phyloP scores from a whole-genome alignment of 495 filamentous ascomycete genomes.

The Talaromyces nanjingensis region DNA sequence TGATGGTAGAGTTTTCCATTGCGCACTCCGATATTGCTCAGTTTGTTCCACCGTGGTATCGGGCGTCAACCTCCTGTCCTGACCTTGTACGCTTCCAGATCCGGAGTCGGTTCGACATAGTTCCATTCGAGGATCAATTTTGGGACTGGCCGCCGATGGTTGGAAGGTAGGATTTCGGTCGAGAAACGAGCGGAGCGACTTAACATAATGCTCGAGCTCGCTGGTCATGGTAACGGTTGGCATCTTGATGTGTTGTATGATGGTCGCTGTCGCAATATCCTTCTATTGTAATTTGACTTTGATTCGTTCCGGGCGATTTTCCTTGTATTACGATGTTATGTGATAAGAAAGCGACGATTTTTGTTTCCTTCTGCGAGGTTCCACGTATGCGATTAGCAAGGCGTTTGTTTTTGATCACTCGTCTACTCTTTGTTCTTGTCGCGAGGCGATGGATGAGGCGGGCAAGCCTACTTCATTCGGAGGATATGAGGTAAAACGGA shows the following conservation, averaged over 20 bases:
- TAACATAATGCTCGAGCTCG: constrained; percentile 25
- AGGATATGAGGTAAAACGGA: background rate
- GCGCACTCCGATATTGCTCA: background rate
- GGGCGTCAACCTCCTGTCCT: background rate
- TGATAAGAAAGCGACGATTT: background rate
- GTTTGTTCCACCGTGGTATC: background rate
- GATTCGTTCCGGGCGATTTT: background rate
- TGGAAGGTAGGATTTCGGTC: constrained; percentile 7
- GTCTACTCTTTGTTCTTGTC: background rate
- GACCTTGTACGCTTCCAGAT: background rate
- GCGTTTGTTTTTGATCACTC: background rate
- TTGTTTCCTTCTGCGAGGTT: background rate
- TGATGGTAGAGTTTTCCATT: constrained; percentile 12
- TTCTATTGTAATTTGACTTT: background rate
- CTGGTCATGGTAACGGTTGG: constrained; percentile 25
- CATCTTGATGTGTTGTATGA: constrained; percentile 13
- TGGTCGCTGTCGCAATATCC: background rate
- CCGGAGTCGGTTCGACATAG: background rate
- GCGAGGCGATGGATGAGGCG: background rate
- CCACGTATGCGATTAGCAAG: background rate
- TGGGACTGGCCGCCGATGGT: background rate
- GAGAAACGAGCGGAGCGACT: constrained; percentile 24
- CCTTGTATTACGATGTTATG: background rate
- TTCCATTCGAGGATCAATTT: background rate
- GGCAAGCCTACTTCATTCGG: background rate